Conservation (phyloP, 1,139 yeast species). For the Candida frijolesensis region DNA sequence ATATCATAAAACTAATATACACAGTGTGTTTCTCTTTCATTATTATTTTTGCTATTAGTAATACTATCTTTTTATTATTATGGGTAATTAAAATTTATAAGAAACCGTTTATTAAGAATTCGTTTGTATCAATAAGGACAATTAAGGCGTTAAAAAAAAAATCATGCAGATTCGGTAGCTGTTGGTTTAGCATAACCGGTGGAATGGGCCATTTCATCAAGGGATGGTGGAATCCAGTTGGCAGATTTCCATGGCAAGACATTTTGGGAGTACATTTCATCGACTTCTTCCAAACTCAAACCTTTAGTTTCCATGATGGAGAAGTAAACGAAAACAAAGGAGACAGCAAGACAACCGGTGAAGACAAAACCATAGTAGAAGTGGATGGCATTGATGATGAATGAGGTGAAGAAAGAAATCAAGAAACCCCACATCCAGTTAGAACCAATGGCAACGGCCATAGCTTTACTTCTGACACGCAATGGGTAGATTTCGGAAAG, state of each 20-base stretch:
- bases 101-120: neutral
- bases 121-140: neutral
- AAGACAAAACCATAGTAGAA: conserved; percentile 72
- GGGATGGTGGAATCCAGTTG: conserved; percentile 44
- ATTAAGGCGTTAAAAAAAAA: neutral
- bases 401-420: conserved; percentile 74
- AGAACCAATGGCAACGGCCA: conserved; percentile 72
- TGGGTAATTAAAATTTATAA: neutral
- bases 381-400: conserved; percentile 51
- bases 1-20: conserved; percentile 9
- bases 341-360: conserved; percentile 64
- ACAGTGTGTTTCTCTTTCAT: neutral
- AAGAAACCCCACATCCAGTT: conserved; percentile 83
- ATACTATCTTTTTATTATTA: too few species aligned
- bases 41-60: neutral
- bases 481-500: conserved; percentile 79
- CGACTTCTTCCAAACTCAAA: conserved; percentile 66
- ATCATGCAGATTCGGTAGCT: conserved; percentile 20
- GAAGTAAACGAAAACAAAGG: conserved; percentile 56
- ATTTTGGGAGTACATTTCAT: conserved; percentile 55
- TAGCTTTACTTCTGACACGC: conserved; percentile 77
- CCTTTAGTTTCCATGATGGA: conserved; percentile 69
- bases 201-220: conserved; percentile 31
- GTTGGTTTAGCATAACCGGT: conserved; percentile 34
- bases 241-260: conserved; percentile 50